Evolutionary conservation across 2,329 filamentous ascomycete species (phyloP).

Genomic region (Grosmannia clavigera): DNA sequence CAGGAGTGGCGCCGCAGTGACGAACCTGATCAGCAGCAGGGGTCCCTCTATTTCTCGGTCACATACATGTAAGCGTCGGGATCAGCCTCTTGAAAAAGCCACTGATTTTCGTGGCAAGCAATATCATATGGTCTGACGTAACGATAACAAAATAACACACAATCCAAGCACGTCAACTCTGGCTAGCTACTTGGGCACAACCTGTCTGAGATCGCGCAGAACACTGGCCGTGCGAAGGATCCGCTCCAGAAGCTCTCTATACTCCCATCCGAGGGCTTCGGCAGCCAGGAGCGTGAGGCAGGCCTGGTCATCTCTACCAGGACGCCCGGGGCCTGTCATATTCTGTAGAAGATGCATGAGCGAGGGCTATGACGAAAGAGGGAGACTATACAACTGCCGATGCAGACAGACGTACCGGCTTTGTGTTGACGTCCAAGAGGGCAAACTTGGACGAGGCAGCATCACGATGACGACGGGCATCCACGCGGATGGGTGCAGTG

Average conservation of each 20-base stretch:
- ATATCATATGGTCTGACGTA: too few species aligned
- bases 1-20: too few species aligned
- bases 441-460: constrained; percentile 21
- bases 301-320: constrained; percentile 33
- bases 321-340: constrained; percentile 29
- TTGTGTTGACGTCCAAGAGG: constrained; percentile 35
- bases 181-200: too few species aligned
- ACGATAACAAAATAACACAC: too few species aligned
- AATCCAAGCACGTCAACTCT: too few species aligned
- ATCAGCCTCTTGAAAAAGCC: too few species aligned
- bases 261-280: constrained; percentile 28
- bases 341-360: constrained; percentile 9
- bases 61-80: too few species aligned
- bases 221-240: constrained; percentile 16
- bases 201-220: neutral
- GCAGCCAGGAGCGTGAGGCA: constrained; percentile 32
- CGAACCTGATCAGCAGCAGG: too few species aligned
- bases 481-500: constrained; percentile 29
- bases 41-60: too few species aligned
- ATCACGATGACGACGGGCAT: constrained; percentile 23
- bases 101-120: too few species aligned
- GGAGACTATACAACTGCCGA: neutral
- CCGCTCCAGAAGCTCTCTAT: constrained; percentile 22
- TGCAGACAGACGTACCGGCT: constrained; percentile 20
- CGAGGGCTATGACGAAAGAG: too few species aligned